phyloP scores from a whole-genome alignment of 768 basidiomycete genomes.

The Tremella yokohamensis region DNA sequence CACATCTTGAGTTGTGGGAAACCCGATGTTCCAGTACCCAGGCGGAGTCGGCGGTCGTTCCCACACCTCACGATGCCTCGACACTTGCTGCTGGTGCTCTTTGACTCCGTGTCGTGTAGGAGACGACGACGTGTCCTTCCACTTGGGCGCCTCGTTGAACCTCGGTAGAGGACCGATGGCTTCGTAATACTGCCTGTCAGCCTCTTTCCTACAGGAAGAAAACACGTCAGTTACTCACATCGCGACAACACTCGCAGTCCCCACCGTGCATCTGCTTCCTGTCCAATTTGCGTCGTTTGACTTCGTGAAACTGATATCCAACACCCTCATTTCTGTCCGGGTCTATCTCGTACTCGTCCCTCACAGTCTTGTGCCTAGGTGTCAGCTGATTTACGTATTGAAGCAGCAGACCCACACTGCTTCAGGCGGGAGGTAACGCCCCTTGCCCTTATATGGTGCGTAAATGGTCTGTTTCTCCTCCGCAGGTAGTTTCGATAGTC shows the following conservation, averaged over 20 bases:
- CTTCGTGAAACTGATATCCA: conserved; percentile 68
- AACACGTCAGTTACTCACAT: conserved; percentile 55
- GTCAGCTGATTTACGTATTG: neutral
- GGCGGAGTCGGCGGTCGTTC: conserved; percentile 71
- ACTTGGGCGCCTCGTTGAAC: conserved; percentile 65
- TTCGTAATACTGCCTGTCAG: conserved; percentile 66
- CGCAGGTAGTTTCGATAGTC: conserved; percentile 24
- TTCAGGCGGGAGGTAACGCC: conserved; percentile 36
- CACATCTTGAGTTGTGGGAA: conserved; percentile 79
- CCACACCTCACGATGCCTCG: conserved; percentile 57
- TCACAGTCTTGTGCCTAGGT: conserved; percentile 13
- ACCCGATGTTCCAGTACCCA: conserved; percentile 84
- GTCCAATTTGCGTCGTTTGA: conserved; percentile 65
- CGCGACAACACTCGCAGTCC: conserved; percentile 78
- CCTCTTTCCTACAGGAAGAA: neutral
- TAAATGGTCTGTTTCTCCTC: conserved; percentile 35
- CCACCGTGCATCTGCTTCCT: conserved; percentile 66
- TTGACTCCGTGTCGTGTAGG: conserved; percentile 8
- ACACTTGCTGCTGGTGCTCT: conserved; percentile 40
- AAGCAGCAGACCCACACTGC: conserved; percentile 27
- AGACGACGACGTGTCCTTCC: conserved; percentile 59
- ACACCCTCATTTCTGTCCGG: conserved; percentile 64
- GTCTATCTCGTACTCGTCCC: conserved; percentile 65
- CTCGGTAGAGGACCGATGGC: conserved; percentile 68
- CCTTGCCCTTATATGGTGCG: conserved; percentile 42